A percentile compares a stretch with the other conserved stretches of the same genome.
Evolutionary conservation across 805 yeast species (phyloP).

Genomic region (Candida dajiaensis): DNA sequence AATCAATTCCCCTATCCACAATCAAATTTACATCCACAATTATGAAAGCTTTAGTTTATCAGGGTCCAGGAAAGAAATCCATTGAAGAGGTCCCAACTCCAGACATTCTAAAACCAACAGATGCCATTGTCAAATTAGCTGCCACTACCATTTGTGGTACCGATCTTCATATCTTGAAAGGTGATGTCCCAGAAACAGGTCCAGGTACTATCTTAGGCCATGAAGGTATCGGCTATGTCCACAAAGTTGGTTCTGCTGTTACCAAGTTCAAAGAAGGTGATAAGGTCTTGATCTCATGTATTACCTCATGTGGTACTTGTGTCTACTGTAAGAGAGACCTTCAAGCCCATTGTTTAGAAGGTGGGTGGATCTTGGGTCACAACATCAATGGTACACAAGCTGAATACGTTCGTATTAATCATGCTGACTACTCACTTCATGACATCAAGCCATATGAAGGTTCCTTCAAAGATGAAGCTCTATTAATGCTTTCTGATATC

Average conservation of each 20-base stretch:
- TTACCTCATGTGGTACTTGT: slow-evolving; percentile 56
- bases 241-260: slow-evolving; percentile 44
- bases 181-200: slow-evolving; percentile 49
- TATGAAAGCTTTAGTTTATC: slow-evolving; percentile 43
- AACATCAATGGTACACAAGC: slow-evolving; percentile 67
- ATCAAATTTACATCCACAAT: neutral
- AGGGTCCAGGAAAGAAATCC: slow-evolving; percentile 36
- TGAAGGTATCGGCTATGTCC: slow-evolving; percentile 53
- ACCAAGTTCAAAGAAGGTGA: slow-evolving; percentile 48
- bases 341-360: slow-evolving; percentile 55
- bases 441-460: slow-evolving; percentile 28
- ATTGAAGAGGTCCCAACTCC: slow-evolving; percentile 39
- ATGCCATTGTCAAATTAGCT: slow-evolving; percentile 49
- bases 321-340: slow-evolving; percentile 48
- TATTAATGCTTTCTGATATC: slow-evolving; percentile 58
- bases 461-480: slow-evolving; percentile 38
- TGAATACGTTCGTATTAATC: slow-evolving; percentile 51
- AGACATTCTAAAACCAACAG: slow-evolving; percentile 38
- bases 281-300: slow-evolving; percentile 57
- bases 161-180: slow-evolving; percentile 57
- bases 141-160: slow-evolving; percentile 63
- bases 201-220: slow-evolving; percentile 52
- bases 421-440: slow-evolving; percentile 35
- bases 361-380: slow-evolving; percentile 50
- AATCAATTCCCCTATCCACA: neutral